A percentile compares a stretch with the other conserved stretches of the same genome.
Conservation (phyloP, 371 early-diverging fungal genomes). For the Synchytrium microbalum region DNA sequence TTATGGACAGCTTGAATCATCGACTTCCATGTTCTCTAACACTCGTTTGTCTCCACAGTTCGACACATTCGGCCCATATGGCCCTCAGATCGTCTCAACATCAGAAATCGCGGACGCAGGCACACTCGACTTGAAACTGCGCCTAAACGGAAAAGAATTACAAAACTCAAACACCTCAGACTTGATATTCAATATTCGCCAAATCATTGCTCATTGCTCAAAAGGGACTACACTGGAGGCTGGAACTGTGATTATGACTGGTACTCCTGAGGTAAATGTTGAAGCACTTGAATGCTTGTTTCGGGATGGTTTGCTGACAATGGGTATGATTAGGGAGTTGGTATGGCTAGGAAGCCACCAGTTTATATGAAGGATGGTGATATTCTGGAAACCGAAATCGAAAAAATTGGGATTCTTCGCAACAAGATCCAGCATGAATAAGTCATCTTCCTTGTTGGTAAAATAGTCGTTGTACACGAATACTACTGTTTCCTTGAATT, state of each 20-base stretch:
- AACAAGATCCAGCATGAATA: conserved; percentile 26
- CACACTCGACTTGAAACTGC: conserved; percentile 33
- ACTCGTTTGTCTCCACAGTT: conserved; percentile 27
- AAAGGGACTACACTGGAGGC: conserved; percentile 47
- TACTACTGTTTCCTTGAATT: too few species aligned
- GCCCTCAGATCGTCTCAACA: conserved; percentile 47
- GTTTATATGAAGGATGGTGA: conserved; percentile 47
- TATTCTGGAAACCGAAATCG: conserved; percentile 41
- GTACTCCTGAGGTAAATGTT: conserved; percentile 35
- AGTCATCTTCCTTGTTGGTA: too few species aligned
- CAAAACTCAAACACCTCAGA: conserved; percentile 48
- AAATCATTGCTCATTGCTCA: conserved; percentile 43
- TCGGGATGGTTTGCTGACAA: neutral
- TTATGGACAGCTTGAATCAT: neutral
- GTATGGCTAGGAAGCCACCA: conserved; percentile 41
- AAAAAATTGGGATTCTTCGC: conserved; percentile 46
- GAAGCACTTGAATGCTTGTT: neutral
- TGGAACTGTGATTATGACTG: conserved; percentile 53
- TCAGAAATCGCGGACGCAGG: conserved; percentile 41
- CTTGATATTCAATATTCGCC: conserved; percentile 46
- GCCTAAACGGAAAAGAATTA: conserved; percentile 34
- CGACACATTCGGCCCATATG: conserved; percentile 54
- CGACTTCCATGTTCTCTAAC: neutral
- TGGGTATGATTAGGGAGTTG: conserved; percentile 29
- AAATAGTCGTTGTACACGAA: too few species aligned